phyloP scores from a whole-genome alignment of 202 grass and related monocot species.

The Cymbopogon flexuosus region DNA sequence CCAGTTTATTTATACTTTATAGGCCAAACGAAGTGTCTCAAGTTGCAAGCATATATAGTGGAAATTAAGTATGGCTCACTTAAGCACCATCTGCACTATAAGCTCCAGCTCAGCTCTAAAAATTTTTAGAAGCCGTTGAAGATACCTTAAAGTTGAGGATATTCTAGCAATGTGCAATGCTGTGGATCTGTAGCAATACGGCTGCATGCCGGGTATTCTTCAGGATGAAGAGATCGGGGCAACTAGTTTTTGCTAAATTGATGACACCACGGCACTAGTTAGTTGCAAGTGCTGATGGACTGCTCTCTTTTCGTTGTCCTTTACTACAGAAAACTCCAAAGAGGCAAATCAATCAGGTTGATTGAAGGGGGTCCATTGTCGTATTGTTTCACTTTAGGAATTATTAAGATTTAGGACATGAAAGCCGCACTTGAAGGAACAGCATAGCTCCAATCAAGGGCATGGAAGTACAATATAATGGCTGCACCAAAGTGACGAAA shows the following conservation, averaged over 20 bases:
- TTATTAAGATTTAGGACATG: constrained; percentile 30
- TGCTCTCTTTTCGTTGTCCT: neutral
- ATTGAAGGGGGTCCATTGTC: neutral
- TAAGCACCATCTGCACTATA: neutral
- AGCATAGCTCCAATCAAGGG: neutral
- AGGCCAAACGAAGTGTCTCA: no score
- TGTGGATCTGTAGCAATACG: neutral
- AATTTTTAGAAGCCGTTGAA: neutral
- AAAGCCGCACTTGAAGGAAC: constrained; percentile 3
- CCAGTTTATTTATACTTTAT: no score
- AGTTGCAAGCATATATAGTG: no score
- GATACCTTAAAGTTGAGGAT: neutral
- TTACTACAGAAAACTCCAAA: constrained; percentile 16
- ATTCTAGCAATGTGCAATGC: neutral
- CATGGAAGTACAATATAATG: neutral
- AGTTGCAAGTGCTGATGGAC: neutral
- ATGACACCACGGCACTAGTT: neutral
- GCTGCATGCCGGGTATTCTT: constrained; percentile 13
- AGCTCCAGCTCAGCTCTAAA: neutral
- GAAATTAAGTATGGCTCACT: no score
- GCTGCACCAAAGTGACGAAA: constrained; percentile 10
- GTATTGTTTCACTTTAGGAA: constrained; percentile 14
- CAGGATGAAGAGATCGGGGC: neutral
- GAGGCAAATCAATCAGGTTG: constrained; percentile 4
- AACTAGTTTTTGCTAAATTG: neutral